These are phyloP conservation scores for Lichtheimia ornata DNA, from an alignment of 371 early-diverging fungal genomes.

Conservation along the genomic window DNA sequence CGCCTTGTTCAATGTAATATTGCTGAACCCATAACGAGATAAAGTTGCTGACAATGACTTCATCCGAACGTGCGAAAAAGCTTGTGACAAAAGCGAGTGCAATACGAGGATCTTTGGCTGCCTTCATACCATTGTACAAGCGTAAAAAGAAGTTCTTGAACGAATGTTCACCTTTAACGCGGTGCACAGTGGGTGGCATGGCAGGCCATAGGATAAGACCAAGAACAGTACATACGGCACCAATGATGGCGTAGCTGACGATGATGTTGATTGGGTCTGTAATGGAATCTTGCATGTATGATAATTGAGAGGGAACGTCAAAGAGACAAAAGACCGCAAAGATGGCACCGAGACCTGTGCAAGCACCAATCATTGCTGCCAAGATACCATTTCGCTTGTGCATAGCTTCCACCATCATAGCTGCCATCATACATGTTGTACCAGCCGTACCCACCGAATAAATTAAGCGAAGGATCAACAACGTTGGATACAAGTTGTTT, in stretches of 20 bases:
- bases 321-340: conserved; percentile 51
- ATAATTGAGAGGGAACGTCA: conserved; percentile 37
- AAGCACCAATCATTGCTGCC: conserved; percentile 54
- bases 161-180: background rate
- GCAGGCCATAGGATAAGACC: conserved; percentile 35
- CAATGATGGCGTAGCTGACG: conserved; percentile 29
- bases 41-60: conserved; percentile 72
- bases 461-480: conserved; percentile 54
- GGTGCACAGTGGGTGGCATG: conserved; percentile 32
- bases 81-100: conserved; percentile 61
- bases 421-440: conserved; percentile 70
- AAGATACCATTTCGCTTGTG: conserved; percentile 52
- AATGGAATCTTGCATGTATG: conserved; percentile 9
- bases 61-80: conserved; percentile 77
- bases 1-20: conserved; percentile 58
- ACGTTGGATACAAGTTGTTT: conserved; percentile 49
- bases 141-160: conserved; percentile 4
- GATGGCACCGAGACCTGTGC: conserved; percentile 55
- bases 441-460: conserved; percentile 74
- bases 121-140: conserved; percentile 39
- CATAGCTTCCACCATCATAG: conserved; percentile 53
- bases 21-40: conserved; percentile 76
- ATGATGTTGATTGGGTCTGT: conserved; percentile 13
- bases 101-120: conserved; percentile 60
- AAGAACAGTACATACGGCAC: conserved; percentile 37